Conservation (phyloP, 2,329 filamentous ascomycete genomes). For the Ophiostoma himal-ulmi region DNA sequence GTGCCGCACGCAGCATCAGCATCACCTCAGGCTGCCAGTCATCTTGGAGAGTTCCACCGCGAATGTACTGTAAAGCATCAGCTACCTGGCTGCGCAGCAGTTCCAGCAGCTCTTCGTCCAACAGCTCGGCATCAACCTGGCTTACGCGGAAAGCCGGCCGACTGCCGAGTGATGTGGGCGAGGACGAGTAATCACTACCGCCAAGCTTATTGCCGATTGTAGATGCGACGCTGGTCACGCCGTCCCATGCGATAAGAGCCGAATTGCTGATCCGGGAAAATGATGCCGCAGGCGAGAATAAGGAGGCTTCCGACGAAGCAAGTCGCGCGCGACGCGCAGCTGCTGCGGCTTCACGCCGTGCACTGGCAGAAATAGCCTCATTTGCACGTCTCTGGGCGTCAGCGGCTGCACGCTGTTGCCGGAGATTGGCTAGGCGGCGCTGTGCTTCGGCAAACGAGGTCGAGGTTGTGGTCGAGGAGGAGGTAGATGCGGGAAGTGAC, state of each 20-base stretch:
- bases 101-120: slow-evolving; percentile 88
- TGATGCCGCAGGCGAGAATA: slow-evolving; percentile 1
- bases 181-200: not conserved
- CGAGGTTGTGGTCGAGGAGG: slow-evolving; percentile 17
- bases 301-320: slow-evolving; percentile 16
- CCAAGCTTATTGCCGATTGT: not conserved
- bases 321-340: slow-evolving; percentile 40
- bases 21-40: slow-evolving; percentile 85
- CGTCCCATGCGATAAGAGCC: slow-evolving; percentile 60
- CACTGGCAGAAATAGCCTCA: slow-evolving; percentile 36
- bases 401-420: slow-evolving; percentile 66
- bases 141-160: slow-evolving; percentile 85
- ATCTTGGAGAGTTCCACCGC: slow-evolving; percentile 66
- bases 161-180: slow-evolving; percentile 52
- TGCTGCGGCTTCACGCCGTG: slow-evolving; percentile 25
- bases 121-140: slow-evolving; percentile 89
- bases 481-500: not conserved
- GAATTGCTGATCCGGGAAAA: slow-evolving; percentile 49
- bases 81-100: slow-evolving; percentile 79
- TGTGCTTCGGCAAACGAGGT: slow-evolving; percentile 77
- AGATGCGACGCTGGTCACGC: slow-evolving; percentile 36
- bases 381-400: slow-evolving; percentile 59
- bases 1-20: slow-evolving; percentile 64
- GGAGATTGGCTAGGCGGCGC: slow-evolving; percentile 75
- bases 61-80: slow-evolving; percentile 82